Base-by-base conservation (phyloP, 228 moss, liverwort and hornwort species). In the Sphagnum magellanicum region DNA sequence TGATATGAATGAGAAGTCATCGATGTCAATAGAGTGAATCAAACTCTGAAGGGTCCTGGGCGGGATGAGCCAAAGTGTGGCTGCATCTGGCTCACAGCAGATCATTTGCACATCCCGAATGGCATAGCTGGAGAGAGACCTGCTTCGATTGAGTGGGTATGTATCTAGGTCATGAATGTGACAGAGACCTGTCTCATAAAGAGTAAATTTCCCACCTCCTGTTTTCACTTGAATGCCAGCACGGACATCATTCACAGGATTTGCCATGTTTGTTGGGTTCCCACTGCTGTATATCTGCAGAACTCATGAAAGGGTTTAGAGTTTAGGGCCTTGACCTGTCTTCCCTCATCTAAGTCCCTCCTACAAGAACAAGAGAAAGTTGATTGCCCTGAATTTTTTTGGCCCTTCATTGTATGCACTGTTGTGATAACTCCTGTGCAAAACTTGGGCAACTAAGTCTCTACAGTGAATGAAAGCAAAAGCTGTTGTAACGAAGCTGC, bases 231-330 rank as follows among this genome's bases (percentile, higher is more conserved):
- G 81, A 61, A 91, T 64, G 12, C 75, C 81, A 11, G 76, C 72
- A n/a, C 79, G 89, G 16, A 78, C 87, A 72, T 91, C 83, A 53
- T 63, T 75, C 55, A 91, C 82, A 63, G 69, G 71, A 66, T 91
- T 91, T 61, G 73, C 77, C 72, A 84, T 79, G 69, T 91, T 91
- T 4, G 91, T 87, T 48, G 91, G 91, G 68, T 91, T 91, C 53
- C 91, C 89, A 73, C 74, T 91, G 79, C 89, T 91, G 75, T 81
- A 83, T 63, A 89, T 89, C 86, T 89, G 85, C 76, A 74, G n/a
- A 70, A 32, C 32, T 32, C 32, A 32, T 32, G 32, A 32, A 32
- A 32, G 32, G 32, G 3, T 32, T 32, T 32, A 32, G 32, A 0
- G 3, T 32, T 32, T 32, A 32, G 2, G 32, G 32, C 32, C 32